Evolutionary conservation across 179 eudicot genomes (phyloP).

Genomic region (Silene coronaria): DNA sequence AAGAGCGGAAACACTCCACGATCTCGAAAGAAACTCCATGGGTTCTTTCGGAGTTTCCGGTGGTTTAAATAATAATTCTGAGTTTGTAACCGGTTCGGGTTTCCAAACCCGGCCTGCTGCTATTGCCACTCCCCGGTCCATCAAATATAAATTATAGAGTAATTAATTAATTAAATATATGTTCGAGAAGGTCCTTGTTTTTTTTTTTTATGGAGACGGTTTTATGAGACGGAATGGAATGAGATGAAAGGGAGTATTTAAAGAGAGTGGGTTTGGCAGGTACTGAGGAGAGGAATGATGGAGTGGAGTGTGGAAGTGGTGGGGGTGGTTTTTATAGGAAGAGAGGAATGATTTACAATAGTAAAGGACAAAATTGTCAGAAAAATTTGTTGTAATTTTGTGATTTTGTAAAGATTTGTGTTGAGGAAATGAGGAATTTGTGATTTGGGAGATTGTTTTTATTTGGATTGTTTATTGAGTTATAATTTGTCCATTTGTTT

Average conservation of each 20-base stretch:
- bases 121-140: constrained; percentile 34
- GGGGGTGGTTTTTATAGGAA: constrained; percentile 18
- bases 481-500: too few relatives aligned
- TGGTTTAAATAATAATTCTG: constrained; percentile 38
- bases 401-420: too few relatives aligned
- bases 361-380: too few relatives aligned
- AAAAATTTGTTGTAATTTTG: too few relatives aligned
- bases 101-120: constrained; percentile 30
- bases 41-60: constrained; percentile 79
- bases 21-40: constrained; percentile 90
- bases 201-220: too few relatives aligned
- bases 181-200: not conserved
- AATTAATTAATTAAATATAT: not conserved
- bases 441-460: too few relatives aligned
- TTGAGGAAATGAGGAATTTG: too few relatives aligned
- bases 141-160: not conserved
- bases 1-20: constrained; percentile 79
- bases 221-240: too few relatives aligned
- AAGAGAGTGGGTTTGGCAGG: constrained; percentile 15
- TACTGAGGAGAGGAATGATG: constrained; percentile 1
- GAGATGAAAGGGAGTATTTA: too few relatives aligned
- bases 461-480: too few relatives aligned
- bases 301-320: constrained; percentile 3
- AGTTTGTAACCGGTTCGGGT: constrained; percentile 15
- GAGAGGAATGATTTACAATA: not conserved